Base-by-base conservation (phyloP, 139 green algal genomes). In the Picochlorum sp. region DNA sequence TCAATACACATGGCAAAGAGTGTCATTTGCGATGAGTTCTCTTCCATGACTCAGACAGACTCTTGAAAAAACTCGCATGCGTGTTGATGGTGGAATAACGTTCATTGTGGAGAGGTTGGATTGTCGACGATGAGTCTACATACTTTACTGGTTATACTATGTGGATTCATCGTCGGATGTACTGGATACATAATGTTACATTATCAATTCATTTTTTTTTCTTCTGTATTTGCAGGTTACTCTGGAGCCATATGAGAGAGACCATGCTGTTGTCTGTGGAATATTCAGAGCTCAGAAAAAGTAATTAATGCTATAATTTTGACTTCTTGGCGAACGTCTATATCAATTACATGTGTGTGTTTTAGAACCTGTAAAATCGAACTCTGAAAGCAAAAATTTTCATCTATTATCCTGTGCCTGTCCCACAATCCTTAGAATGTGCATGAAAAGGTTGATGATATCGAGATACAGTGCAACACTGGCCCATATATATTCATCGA, bases 231-330 rank as follows among this genome's bases (percentile, higher is more conserved):
- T 49, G 55, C 85, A 97, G 83, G 86, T 99, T 18, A 99, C 93
- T 2, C 74, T 99, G 36, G 93, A 99, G 69, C 93, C 93, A 0
- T 99, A 97, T 63, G 93, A 99, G 82, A 74, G 93, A 33, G 93
- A 99, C 63, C 93, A 99, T 69, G 93, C 93, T 1, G 87, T 96
- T 65, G 93, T 99, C 4, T 79, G 93, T 7, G 91, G 89, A 26
- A 69, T 90, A 1, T 95, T 81, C 73, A 50, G 76, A 33, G 50
- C 50, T 13, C 13, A 36, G 25, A 56, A 56, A 37, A 56, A 56
- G 50, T 36, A 35, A 29, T 41, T 33, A 20, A 53, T 53, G 39
- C 3, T 47, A 18, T 45, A 12, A 41, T 45, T 16, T 7, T 45
- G 39, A 47, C 39, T 47, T n/a, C n/a, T n/a, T n/a, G n/a, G n/a